A percentile compares a stretch with the other conserved stretches of the same genome.
These are phyloP conservation scores for Enterospora canceri DNA, from an alignment of 371 early-diverging fungal genomes.

Conservation along the genomic window DNA sequence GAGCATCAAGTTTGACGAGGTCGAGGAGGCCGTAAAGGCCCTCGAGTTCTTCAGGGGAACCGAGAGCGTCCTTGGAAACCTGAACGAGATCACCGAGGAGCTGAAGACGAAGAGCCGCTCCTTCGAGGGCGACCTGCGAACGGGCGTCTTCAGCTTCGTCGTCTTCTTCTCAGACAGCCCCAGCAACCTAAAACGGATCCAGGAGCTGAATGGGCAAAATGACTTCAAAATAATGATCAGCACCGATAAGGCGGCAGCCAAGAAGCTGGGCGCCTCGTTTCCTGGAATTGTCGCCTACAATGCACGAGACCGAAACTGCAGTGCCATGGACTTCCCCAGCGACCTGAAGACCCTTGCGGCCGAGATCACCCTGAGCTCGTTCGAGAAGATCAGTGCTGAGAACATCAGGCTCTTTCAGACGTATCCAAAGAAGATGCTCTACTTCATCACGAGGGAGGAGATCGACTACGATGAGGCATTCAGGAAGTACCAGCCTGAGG, in stretches of 20 bases:
- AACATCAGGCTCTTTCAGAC: slow-evolving; percentile 22
- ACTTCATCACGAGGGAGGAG: slow-evolving; percentile 26
- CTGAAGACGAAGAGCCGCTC: background rate
- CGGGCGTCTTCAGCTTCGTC: slow-evolving; percentile 14
- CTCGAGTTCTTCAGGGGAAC: background rate
- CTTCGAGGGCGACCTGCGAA: slow-evolving; percentile 6
- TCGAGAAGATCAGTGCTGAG: slow-evolving; percentile 18
- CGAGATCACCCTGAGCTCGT: slow-evolving; percentile 5
- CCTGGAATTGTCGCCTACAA: slow-evolving; percentile 47
- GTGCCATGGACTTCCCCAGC: slow-evolving; percentile 5
- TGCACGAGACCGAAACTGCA: slow-evolving; percentile 24
- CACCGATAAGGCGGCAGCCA: slow-evolving; percentile 33
- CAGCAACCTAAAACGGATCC: background rate
- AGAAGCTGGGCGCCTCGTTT: slow-evolving; percentile 19
- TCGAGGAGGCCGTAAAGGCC: background rate
- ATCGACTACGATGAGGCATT: background rate
- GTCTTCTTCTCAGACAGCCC: slow-evolving; percentile 24
- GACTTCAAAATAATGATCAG: slow-evolving; percentile 26
- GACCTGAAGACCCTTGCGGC: background rate
- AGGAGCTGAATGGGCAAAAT: background rate
- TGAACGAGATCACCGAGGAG: background rate
- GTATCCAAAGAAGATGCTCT: slow-evolving; percentile 17
- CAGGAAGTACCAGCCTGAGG: slow-evolving; percentile 1
- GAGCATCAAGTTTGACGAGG: background rate
- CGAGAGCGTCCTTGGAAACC: background rate